A percentile compares a stretch with the other conserved stretches of the same genome.
Evolutionary conservation across 257 asterid species (phyloP).

Genomic region (Dorcoceras hygrometricum): DNA sequence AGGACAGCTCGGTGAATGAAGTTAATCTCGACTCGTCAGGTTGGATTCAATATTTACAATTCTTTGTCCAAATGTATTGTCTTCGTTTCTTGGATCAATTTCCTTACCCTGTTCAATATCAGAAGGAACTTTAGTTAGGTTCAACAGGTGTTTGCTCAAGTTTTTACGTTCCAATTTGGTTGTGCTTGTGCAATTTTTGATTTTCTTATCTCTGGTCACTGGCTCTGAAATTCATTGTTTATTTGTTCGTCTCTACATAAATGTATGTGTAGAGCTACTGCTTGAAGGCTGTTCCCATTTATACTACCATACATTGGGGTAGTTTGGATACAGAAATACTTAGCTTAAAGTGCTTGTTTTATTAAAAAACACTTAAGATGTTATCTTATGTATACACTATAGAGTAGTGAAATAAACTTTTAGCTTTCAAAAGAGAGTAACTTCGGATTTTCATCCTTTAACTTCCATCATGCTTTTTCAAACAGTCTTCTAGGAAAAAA

Average conservation of each 20-base stretch:
- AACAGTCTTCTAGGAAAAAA: background rate
- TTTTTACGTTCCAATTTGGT: background rate
- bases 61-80: conserved; percentile 13
- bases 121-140: conserved; percentile 4
- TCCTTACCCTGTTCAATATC: conserved; percentile 7
- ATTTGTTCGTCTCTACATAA: background rate
- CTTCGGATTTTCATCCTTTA: background rate
- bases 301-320: background rate
- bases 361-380: background rate
- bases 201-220: background rate
- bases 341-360: background rate
- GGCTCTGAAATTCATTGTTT: background rate
- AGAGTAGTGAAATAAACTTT: background rate
- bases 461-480: background rate
- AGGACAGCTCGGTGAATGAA: conserved; percentile 78
- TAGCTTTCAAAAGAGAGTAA: background rate
- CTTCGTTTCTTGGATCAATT: background rate
- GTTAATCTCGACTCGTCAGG: conserved; percentile 86
- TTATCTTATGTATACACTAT: background rate
- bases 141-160: background rate
- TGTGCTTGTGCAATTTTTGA: background rate
- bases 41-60: conserved; percentile 26
- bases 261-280: background rate
- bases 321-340: background rate
- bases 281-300: background rate